phyloP scores from a whole-genome alignment of 106 monocot species.

The Platanthera guangdongensis region DNA sequence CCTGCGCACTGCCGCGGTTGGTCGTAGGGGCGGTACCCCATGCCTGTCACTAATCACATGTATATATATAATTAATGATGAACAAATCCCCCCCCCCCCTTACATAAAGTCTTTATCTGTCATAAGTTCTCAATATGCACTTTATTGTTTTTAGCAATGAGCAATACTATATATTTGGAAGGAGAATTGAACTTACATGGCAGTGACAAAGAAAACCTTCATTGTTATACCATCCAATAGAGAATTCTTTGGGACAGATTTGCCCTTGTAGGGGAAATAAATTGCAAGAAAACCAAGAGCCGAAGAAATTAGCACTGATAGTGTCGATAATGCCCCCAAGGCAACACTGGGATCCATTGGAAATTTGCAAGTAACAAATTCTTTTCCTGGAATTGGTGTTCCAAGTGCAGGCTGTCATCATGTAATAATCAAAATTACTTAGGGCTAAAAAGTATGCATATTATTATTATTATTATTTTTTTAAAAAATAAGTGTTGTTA shows the following conservation, averaged over 20 bases:
- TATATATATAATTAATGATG: too few species aligned
- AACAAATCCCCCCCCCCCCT: too few species aligned
- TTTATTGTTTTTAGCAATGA: too few species aligned
- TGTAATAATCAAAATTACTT: neutral
- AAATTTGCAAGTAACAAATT: constrained; percentile 62
- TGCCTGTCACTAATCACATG: too few species aligned
- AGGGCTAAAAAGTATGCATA: neutral
- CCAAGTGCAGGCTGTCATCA: constrained; percentile 56
- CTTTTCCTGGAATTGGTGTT: constrained; percentile 49
- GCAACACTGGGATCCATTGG: constrained; percentile 64
- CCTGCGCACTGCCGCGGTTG: too few species aligned
- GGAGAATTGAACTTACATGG: neutral
- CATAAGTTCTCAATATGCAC: too few species aligned
- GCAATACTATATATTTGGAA: too few species aligned
- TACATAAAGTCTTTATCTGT: too few species aligned
- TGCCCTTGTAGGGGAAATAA: constrained; percentile 27
- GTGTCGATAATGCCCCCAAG: constrained; percentile 45
- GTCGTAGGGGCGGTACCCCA: too few species aligned
- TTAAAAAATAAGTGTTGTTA: neutral
- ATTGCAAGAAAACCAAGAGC: constrained; percentile 37
- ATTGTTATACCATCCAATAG: neutral
- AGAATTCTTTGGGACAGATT: neutral
- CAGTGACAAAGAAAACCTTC: neutral
- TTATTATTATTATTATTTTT: neutral
- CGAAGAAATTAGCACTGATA: constrained; percentile 39